A percentile compares a stretch with the other conserved stretches of the same genome.
Conservation (phyloP, 306 rosid species). For the Canavalia gladiata region DNA sequence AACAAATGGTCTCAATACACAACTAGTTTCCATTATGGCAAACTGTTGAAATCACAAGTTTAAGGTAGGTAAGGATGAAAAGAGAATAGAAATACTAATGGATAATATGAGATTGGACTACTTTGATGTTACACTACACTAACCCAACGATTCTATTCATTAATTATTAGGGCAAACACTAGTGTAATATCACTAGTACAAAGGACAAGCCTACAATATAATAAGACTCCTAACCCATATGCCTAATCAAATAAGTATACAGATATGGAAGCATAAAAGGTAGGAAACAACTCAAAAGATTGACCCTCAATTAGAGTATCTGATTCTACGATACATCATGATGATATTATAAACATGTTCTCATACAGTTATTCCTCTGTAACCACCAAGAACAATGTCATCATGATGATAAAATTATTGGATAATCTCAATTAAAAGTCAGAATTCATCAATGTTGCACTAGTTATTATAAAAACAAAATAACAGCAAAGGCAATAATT, state of each 20-base stretch:
- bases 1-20: background rate
- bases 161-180: no score
- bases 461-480: conserved; percentile 29
- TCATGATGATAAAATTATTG: background rate
- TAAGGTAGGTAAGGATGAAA: no score
- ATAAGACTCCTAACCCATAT: background rate
- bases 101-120: no score
- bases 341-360: background rate
- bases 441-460: conserved; percentile 2
- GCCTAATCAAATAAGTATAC: background rate
- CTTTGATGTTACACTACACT: no score
- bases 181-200: no score
- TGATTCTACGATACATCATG: background rate
- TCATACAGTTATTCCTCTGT: background rate
- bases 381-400: conserved; percentile 13
- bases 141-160: no score
- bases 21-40: no score
- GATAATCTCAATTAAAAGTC: background rate
- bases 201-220: no score
- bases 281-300: background rate
- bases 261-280: background rate
- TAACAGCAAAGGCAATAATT: conserved; percentile 7
- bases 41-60: background rate
- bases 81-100: background rate
- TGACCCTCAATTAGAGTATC: background rate